Evolutionary conservation across 2,329 filamentous ascomycete genomes (phyloP).

Genomic region (Pseudogymnoascus verrucosus): DNA sequence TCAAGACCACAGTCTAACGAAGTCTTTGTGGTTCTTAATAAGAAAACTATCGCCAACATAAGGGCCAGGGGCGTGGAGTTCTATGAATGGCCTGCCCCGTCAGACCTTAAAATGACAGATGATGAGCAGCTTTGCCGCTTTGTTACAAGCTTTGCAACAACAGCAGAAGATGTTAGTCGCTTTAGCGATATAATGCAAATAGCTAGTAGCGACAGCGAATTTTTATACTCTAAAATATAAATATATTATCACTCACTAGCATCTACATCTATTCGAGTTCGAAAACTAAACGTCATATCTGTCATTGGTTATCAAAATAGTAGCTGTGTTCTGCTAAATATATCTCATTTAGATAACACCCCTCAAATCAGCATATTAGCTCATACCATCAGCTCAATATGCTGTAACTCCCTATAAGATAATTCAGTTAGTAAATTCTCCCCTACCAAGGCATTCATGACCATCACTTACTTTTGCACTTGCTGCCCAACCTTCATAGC

Average conservation of each 20-base stretch:
- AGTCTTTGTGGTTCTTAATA: background rate
- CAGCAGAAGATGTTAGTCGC: background rate
- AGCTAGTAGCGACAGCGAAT: background rate
- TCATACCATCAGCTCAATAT: conserved; percentile 3
- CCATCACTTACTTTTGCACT: conserved; percentile 43
- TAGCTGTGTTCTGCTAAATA: background rate
- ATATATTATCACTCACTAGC: background rate
- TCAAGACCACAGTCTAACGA: background rate
- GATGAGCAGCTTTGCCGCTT: background rate
- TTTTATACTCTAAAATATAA: background rate
- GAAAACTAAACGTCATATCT: background rate
- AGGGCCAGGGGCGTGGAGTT: background rate
- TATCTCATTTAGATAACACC: background rate
- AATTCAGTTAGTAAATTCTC: background rate
- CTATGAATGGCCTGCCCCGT: background rate
- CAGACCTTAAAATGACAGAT: background rate
- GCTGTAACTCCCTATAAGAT: background rate
- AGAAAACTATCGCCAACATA: background rate
- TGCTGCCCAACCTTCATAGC: conserved; percentile 52
- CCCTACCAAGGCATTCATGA: background rate
- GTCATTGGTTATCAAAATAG: background rate
- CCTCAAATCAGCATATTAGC: background rate
- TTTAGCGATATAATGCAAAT: background rate
- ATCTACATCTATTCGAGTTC: no score
- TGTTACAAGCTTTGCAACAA: background rate